Evolutionary conservation across 2,329 filamentous ascomycete species (phyloP).

Genomic region (Sclerotinia nivalis): DNA sequence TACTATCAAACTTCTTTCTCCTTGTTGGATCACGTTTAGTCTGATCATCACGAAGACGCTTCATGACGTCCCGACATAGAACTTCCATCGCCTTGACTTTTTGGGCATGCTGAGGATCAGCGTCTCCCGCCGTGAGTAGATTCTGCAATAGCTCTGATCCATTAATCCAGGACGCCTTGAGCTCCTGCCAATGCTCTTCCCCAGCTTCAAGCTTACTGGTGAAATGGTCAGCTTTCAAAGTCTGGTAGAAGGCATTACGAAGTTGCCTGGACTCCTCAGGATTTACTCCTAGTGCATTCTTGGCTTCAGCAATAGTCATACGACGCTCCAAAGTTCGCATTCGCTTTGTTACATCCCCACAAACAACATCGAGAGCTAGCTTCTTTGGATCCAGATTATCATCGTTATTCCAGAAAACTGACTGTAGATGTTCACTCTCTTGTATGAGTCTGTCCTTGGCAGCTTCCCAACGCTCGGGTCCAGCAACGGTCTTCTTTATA

Average conservation of each 20-base stretch:
- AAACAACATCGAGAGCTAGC: constrained; percentile 75
- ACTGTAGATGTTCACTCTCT: constrained; percentile 63
- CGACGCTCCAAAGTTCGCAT: constrained; percentile 64
- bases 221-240: constrained; percentile 65
- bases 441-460: constrained; percentile 67
- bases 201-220: constrained; percentile 73
- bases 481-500: constrained; percentile 74
- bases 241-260: constrained; percentile 64
- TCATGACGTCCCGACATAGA: constrained; percentile 74
- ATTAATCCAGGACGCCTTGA: constrained; percentile 69
- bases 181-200: constrained; percentile 66
- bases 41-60: constrained; percentile 69
- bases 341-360: constrained; percentile 78
- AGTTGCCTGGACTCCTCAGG: constrained; percentile 66
- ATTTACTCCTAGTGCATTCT: constrained; percentile 69
- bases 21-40: constrained; percentile 54
- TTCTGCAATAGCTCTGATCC: constrained; percentile 56
- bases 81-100: constrained; percentile 69
- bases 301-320: constrained; percentile 75
- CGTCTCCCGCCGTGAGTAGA: constrained; percentile 53
- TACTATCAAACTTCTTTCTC: constrained; percentile 43
- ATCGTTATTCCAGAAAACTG: constrained; percentile 59
- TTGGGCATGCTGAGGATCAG: constrained; percentile 53
- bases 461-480: constrained; percentile 71
- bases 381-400: constrained; percentile 61